These are phyloP conservation scores for Rhamnella rubrinervis DNA, from an alignment of 331 rosid species.

Conservation along the genomic window DNA sequence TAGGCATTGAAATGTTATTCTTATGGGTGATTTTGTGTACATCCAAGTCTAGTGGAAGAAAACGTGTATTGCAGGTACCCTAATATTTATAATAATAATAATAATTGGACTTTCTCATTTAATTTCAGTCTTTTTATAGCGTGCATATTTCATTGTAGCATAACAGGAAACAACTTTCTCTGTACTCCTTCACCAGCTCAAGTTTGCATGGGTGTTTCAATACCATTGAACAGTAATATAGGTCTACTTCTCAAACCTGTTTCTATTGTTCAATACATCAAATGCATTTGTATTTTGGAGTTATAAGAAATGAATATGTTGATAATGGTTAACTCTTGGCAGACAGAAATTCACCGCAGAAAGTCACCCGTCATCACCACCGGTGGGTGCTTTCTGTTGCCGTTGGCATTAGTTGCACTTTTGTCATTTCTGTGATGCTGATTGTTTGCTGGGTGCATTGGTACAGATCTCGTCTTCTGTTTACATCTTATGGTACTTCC, in stretches of 20 bases:
- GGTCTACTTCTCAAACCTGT: constrained; percentile 14
- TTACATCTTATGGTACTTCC: constrained; percentile 79
- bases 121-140: constrained; percentile 21
- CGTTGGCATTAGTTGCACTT: constrained; percentile 71
- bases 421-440: constrained; percentile 60
- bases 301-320: constrained; percentile 13
- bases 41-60: not conserved
- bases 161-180: constrained; percentile 81
- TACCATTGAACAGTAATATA: constrained; percentile 66
- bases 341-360: constrained; percentile 54
- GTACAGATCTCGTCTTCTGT: constrained; percentile 69
- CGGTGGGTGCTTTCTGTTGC: constrained; percentile 70
- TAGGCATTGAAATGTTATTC: too few species aligned
- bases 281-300: not conserved
- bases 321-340: constrained; percentile 26
- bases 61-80: not conserved
- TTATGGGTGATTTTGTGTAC: not conserved
- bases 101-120: not conserved
- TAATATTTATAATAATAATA: too few species aligned
- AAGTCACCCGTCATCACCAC: constrained; percentile 49
- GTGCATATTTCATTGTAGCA: constrained; percentile 41
- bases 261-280: not conserved
- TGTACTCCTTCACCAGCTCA: constrained; percentile 53
- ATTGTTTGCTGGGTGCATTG: constrained; percentile 73
- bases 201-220: constrained; percentile 47